These are phyloP conservation scores for Ophiosphaerella korrae DNA, from an alignment of 2,329 filamentous ascomycete genomes.

Conservation along the genomic window DNA sequence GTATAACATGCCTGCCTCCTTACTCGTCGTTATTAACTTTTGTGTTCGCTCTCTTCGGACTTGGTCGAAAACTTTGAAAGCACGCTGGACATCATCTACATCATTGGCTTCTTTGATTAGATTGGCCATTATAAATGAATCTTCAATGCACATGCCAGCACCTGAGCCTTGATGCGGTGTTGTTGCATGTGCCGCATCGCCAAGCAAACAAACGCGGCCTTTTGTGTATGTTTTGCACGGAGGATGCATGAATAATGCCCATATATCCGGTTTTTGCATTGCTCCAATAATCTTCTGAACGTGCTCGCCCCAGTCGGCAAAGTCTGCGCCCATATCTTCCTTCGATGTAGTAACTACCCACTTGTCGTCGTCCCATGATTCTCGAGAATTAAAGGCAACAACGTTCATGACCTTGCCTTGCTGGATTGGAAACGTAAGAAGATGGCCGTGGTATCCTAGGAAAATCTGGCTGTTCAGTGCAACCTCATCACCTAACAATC, in stretches of 20 bases:
- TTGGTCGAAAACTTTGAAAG: conserved; percentile 37
- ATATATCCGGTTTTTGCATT: conserved; percentile 60
- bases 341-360: conserved; percentile 43
- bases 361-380: conserved; percentile 39
- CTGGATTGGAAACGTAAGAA: conserved; percentile 68
- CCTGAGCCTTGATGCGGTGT: conserved; percentile 63
- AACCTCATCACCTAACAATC: conserved; percentile 57
- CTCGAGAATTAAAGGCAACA: conserved; percentile 41
- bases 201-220: conserved; percentile 56
- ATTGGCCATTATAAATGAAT: conserved; percentile 48
- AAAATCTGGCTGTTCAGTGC: conserved; percentile 62
- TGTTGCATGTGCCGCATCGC: conserved; percentile 63
- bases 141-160: conserved; percentile 63
- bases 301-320: conserved; percentile 33
- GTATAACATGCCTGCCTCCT: conserved; percentile 45
- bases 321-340: conserved; percentile 40
- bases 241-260: conserved; percentile 62
- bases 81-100: conserved; percentile 40
- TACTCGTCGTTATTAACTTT: conserved; percentile 35
- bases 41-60: conserved; percentile 35
- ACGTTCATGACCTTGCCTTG: conserved; percentile 62
- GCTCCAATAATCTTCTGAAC: conserved; percentile 39
- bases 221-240: conserved; percentile 54
- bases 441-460: conserved; percentile 63
- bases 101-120: conserved; percentile 35